These are phyloP conservation scores for Beta lomatogona DNA, from an alignment of 179 eudicot genomes.

Conservation along the genomic window DNA sequence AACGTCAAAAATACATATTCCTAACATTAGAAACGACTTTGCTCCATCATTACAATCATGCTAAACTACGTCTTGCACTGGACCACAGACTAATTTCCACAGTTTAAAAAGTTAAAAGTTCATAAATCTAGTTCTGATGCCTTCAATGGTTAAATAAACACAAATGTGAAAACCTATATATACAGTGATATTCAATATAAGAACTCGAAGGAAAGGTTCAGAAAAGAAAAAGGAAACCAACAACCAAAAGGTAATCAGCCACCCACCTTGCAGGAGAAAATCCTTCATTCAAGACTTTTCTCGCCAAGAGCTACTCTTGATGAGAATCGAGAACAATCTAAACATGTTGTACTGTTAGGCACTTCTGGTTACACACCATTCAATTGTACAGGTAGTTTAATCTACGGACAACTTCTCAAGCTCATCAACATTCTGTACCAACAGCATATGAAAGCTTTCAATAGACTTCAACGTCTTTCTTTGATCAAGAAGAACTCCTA, in stretches of 20 bases:
- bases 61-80: background rate
- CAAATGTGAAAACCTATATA: background rate
- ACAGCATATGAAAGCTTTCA: slow-evolving; percentile 40
- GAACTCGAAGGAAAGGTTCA: background rate
- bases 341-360: background rate
- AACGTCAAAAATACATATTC: background rate
- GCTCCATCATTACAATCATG: background rate
- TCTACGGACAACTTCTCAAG: slow-evolving; percentile 15
- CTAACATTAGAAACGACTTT: background rate
- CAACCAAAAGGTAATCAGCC: background rate
- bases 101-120: background rate
- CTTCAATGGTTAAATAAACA: background rate
- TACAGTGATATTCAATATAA: background rate
- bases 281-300: slow-evolving; percentile 1
- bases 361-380: background rate
- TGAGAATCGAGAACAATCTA: background rate
- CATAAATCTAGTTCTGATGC: background rate
- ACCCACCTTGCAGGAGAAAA: slow-evolving; percentile 25
- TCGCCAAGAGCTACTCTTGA: background rate
- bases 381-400: slow-evolving; percentile 3
- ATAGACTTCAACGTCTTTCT: slow-evolving; percentile 48
- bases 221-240: background rate
- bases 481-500: slow-evolving; percentile 56
- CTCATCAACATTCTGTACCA: slow-evolving; percentile 32
- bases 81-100: background rate